Conservation (phyloP, 1,284 basidiomycete genomes). For the Mycena sp. region DNA sequence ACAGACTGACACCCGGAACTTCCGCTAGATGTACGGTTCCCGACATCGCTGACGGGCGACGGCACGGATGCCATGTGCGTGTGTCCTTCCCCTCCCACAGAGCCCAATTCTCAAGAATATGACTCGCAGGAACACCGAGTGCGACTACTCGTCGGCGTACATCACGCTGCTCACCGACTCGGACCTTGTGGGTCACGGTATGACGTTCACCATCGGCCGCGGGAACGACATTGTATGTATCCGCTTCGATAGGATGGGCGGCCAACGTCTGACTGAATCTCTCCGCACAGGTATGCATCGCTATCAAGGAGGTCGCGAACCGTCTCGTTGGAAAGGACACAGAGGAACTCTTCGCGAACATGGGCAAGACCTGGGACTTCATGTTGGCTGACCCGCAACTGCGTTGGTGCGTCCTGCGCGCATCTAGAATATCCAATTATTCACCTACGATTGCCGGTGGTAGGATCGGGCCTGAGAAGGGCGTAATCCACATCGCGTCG, state of each 20-base stretch:
- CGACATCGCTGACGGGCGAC: conserved; percentile 85
- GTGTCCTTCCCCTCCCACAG: neutral
- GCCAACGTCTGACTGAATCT: too few relatives aligned
- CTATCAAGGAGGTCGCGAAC: conserved; percentile 82
- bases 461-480: conserved; percentile 91
- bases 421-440: neutral
- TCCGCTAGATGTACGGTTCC: conserved; percentile 77
- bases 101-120: neutral
- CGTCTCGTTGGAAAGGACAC: conserved; percentile 87
- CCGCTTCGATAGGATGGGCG: too few relatives aligned
- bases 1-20: conserved; percentile 20
- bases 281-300: conserved; percentile 85
- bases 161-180: conserved; percentile 80
- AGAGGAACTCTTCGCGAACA: conserved; percentile 86
- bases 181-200: conserved; percentile 85
- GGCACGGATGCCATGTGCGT: conserved; percentile 87
- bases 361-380: conserved; percentile 87
- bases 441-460: neutral
- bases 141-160: conserved; percentile 96
- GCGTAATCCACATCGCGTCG: conserved; percentile 85
- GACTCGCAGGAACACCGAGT: conserved; percentile 84
- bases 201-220: conserved; percentile 98
- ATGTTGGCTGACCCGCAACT: conserved; percentile 89
- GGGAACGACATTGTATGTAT: conserved; percentile 88
- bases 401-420: conserved; percentile 71